phyloP scores from a whole-genome alignment of 441 rosid species.

The Biscutella laevigata region DNA sequence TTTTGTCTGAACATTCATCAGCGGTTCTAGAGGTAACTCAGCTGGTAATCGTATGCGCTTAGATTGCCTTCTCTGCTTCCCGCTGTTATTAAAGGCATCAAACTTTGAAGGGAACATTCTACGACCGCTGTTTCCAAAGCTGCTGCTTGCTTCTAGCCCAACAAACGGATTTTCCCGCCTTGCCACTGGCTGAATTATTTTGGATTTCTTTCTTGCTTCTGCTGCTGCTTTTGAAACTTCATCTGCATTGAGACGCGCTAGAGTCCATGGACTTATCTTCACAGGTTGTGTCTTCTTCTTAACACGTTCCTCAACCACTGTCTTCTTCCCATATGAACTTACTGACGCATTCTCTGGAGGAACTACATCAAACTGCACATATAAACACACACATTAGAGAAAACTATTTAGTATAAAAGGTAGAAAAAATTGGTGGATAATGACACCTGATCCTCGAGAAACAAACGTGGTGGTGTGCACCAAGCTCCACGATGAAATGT shows the following conservation, averaged over 20 bases:
- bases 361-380: slow-evolving; percentile 82
- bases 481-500: slow-evolving; percentile 92
- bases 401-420: background rate
- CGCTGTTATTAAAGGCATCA: slow-evolving; percentile 45
- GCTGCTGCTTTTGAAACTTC: slow-evolving; percentile 95
- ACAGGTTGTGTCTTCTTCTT: slow-evolving; percentile 73
- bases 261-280: slow-evolving; percentile 92
- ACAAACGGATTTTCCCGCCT: slow-evolving; percentile 49
- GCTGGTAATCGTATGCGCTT: slow-evolving; percentile 76
- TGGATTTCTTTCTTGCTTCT: slow-evolving; percentile 87
- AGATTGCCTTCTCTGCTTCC: slow-evolving; percentile 41
- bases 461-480: slow-evolving; percentile 96
- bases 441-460: slow-evolving; percentile 89
- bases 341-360: slow-evolving; percentile 91
- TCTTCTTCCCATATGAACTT: slow-evolving; percentile 79
- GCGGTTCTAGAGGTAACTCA: slow-evolving; percentile 55
- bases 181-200: slow-evolving; percentile 69
- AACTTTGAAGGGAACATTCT: slow-evolving; percentile 59
- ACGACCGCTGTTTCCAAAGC: slow-evolving; percentile 67
- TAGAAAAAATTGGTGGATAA: background rate
- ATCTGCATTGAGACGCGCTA: slow-evolving; percentile 88
- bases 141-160: slow-evolving; percentile 54
- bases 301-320: slow-evolving; percentile 45
- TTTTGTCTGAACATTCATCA: slow-evolving; percentile 35
- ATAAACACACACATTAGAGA: slow-evolving; percentile 11